phyloP scores from a whole-genome alignment of 2,329 filamentous ascomycete species.

The Colletotrichum viniferum region DNA sequence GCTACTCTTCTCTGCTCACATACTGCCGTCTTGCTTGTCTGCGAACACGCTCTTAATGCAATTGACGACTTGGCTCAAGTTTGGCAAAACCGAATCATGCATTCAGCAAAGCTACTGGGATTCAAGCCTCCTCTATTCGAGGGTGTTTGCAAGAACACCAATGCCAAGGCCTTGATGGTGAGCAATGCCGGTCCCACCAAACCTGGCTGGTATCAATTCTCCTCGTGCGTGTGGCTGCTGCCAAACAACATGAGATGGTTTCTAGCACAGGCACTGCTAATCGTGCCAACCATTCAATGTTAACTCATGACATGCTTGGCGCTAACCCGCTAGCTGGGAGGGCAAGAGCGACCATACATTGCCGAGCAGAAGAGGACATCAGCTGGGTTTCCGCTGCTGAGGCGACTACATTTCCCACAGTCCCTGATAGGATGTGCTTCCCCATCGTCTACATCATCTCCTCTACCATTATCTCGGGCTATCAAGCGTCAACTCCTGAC shows the following conservation, averaged over 20 bases:
- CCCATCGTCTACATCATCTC: neutral
- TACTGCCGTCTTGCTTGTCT: neutral
- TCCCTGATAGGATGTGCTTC: neutral
- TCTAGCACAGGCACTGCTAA: neutral
- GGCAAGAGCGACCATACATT: neutral
- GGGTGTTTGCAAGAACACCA: neutral
- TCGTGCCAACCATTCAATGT: rapidly evolving
- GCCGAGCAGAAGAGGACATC: neutral
- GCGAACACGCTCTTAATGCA: neutral
- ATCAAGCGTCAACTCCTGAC: neutral
- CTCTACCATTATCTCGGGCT: neutral
- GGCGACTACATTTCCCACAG: neutral
- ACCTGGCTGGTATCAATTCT: neutral
- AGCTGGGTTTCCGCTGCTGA: rapidly evolving
- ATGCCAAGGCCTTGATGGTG: neutral
- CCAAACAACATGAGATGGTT: neutral
- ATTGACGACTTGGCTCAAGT: neutral
- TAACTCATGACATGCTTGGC: neutral
- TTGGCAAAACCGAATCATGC: neutral
- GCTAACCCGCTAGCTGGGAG: rapidly evolving
- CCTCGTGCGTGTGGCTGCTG: neutral
- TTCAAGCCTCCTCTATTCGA: no score
- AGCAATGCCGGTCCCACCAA: neutral
- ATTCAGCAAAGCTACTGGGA: neutral
- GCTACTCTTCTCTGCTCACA: neutral